Percentiles rank a stretch among this genome's conserved stretches.
phyloP scores from a whole-genome alignment of 257 asterid species.

The Nemophila menziesii region DNA sequence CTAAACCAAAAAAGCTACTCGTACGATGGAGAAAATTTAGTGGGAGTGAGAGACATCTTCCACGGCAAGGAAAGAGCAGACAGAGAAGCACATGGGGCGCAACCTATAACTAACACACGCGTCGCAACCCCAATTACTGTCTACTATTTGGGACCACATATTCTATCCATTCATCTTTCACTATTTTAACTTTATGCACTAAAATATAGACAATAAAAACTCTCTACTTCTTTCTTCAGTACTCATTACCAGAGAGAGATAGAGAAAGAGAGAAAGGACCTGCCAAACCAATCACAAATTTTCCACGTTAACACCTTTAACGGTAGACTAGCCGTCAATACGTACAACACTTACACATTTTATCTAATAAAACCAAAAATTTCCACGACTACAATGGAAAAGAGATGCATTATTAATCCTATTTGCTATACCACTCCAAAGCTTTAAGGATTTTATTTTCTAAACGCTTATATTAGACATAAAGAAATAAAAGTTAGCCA shows the following conservation, averaged over 20 bases:
- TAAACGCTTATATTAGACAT: too few species aligned
- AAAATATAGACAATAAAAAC: background rate
- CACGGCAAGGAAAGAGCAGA: constrained; percentile 10
- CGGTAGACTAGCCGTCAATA: constrained; percentile 16
- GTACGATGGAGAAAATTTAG: background rate
- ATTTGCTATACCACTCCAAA: too few species aligned
- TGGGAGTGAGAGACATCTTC: constrained; percentile 12
- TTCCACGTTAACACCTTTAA: constrained; percentile 7
- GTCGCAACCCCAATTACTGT: constrained; percentile 27
- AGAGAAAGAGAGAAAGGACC: too few species aligned
- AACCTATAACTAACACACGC: constrained; percentile 24
- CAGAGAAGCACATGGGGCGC: constrained; percentile 40
- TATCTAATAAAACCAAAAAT: too few species aligned
- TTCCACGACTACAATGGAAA: too few species aligned
- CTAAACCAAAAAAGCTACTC: too few species aligned
- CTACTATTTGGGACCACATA: constrained; percentile 29
- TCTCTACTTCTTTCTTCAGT: background rate
- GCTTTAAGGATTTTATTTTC: too few species aligned
- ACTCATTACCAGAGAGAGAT: too few species aligned
- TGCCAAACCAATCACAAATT: background rate
- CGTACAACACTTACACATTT: too few species aligned
- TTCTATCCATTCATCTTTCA: constrained; percentile 16
- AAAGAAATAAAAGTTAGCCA: too few species aligned
- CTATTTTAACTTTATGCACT: too few species aligned
- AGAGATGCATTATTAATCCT: too few species aligned